Conservation (phyloP, 2,329 filamentous ascomycete species). For the Colletotrichum caudatum region DNA sequence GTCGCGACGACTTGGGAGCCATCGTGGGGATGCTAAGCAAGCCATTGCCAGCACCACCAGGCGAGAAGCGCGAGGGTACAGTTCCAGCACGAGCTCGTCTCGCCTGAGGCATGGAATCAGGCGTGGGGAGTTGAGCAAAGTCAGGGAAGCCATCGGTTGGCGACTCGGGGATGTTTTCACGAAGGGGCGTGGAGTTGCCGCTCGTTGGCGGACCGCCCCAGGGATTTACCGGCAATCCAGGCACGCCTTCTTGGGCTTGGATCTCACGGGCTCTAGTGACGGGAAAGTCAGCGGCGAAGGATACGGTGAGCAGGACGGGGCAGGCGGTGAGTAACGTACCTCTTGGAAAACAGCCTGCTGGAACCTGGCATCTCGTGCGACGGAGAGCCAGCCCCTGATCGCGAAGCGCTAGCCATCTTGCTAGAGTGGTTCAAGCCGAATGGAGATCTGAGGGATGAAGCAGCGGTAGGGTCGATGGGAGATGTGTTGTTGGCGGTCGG, state of each 20-base stretch:
- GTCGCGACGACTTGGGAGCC: conserved; percentile 83
- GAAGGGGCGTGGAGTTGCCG: conserved; percentile 93
- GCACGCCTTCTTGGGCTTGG: conserved; percentile 92
- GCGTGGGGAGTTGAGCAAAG: conserved; percentile 78
- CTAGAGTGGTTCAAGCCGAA: conserved; percentile 73
- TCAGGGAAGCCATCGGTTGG: conserved; percentile 96
- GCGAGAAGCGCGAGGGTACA: conserved; percentile 93
- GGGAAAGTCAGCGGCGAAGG: conserved; percentile 36
- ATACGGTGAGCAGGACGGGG: not conserved
- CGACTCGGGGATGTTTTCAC: conserved; percentile 97
- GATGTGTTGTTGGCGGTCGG: conserved; percentile 85
- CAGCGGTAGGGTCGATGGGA: conserved; percentile 78
- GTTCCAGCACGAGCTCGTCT: conserved; percentile 92
- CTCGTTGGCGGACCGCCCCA: conserved; percentile 98
- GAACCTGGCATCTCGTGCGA: conserved; percentile 87
- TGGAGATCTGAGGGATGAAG: conserved; percentile 75
- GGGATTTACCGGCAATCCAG: conserved; percentile 74
- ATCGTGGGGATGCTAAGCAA: conserved; percentile 67
- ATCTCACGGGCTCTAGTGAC: conserved; percentile 88
- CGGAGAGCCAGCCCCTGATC: conserved; percentile 94
- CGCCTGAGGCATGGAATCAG: conserved; percentile 74
- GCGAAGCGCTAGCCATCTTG: conserved; percentile 70
- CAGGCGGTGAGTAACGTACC: conserved; percentile 69
- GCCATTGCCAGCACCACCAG: conserved; percentile 74
- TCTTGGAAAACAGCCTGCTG: conserved; percentile 87